Base-by-base conservation (phyloP, 164 flowering plant species). In the Magnolia kwangsiensis region DNA sequence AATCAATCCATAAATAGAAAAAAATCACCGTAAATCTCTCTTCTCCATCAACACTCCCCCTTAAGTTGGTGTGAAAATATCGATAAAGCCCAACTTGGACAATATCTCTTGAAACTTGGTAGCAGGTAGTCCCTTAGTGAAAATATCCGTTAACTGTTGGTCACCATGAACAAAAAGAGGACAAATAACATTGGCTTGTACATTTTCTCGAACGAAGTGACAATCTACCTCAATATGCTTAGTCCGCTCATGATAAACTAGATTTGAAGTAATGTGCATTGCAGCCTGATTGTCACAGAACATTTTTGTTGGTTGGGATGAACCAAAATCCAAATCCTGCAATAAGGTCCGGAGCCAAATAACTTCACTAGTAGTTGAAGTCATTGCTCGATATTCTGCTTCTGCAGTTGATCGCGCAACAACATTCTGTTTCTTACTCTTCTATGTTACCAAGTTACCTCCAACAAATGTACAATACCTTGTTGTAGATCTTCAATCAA, bases 201-300 rank as follows among this genome's bases (percentile, higher is more conserved):
- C 8, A 51, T 63, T 59, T 61, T 63, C 67, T 63, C 23, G 3
- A 29, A 59, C 21, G 16, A 8, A 37, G 51, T 73, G 75, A 59
- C 31, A 72, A 72, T 72, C 64, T 7, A 72, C 55, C 55, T 72
- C 64, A 31, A 72, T 72, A 21, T 72, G 74, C 24, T 72, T 23
- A 23, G 1, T 23, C 24, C 24, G 24, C 24, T 1, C 24, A 1
- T 23, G 24, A 23, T 23, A 23, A 2, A 72, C 19, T 51, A 8
- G 74, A 20, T 72, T 51, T 24, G 63, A 45, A 55, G 74, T 9
- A 27, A 55, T 72, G 21, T 51, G 64, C 9, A 55, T 55, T 10
- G 4, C 16, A 72, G 14, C 24, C 24, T 23, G 24, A 23, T 23
- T 23, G 24, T 23, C 24, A 23, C 24, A 23, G 1, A 23, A 23